These are phyloP conservation scores for Laburnicola sp. DNA, from an alignment of 2,329 filamentous ascomycete genomes.

Conservation along the genomic window DNA sequence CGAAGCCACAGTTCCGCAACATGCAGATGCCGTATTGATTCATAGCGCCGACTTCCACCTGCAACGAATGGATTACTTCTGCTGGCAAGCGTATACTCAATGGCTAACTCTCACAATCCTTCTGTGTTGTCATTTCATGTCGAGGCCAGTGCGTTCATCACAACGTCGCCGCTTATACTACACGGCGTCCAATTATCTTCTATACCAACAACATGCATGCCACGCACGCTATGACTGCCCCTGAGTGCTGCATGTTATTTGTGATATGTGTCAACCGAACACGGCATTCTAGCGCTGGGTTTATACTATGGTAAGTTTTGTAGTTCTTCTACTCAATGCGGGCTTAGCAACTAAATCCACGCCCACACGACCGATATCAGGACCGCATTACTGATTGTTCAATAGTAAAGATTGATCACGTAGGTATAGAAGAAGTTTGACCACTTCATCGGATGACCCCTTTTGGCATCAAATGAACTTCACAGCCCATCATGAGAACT, in stretches of 20 bases:
- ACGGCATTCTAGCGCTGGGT: slow-evolving; percentile 30
- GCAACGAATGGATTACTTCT: slow-evolving; percentile 18
- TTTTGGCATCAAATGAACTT: background rate
- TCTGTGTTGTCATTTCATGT: slow-evolving; percentile 8
- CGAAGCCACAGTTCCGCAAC: slow-evolving; percentile 43
- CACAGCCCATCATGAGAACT: background rate
- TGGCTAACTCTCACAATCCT: slow-evolving; percentile 3
- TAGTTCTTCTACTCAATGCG: slow-evolving; percentile 21
- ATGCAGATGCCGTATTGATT: slow-evolving; percentile 34
- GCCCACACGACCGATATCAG: slow-evolving; percentile 15
- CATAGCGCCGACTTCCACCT: slow-evolving; percentile 21
- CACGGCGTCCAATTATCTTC: slow-evolving; percentile 25
- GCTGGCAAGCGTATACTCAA: slow-evolving; percentile 9
- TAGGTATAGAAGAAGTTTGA: background rate
- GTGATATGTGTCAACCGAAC: slow-evolving; percentile 40
- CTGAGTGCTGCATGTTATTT: slow-evolving; percentile 36
- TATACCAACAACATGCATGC: slow-evolving; percentile 6
- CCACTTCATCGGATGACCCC: background rate
- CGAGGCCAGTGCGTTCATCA: slow-evolving; percentile 25
- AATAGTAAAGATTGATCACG: background rate
- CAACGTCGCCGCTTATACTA: slow-evolving; percentile 11
- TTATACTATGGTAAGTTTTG: slow-evolving; percentile 28
- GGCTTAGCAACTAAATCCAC: slow-evolving; percentile 13
- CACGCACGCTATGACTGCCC: slow-evolving; percentile 17
- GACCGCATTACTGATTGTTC: slow-evolving; percentile 13